Evolutionary conservation across 257 asterid species (phyloP).

Genomic region (Thymus mandschuricus): DNA sequence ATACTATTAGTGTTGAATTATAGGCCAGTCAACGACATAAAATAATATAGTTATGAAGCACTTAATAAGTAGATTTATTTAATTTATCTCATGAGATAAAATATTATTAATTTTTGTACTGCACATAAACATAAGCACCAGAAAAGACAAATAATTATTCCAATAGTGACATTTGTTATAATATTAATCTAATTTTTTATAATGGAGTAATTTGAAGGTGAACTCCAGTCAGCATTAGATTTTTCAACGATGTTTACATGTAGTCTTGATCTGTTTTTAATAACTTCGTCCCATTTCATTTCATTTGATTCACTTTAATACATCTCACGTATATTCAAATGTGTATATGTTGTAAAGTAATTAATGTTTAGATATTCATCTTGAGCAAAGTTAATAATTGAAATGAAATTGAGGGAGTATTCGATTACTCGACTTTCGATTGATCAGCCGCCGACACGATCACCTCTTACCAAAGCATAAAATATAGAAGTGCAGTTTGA

Average conservation of each 20-base stretch:
- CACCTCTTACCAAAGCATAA: too few relatives aligned
- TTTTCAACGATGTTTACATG: background rate
- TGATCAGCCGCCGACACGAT: constrained; percentile 8
- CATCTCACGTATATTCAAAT: too few relatives aligned
- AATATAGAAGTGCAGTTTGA: constrained; percentile 12
- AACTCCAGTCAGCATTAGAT: constrained; percentile 15
- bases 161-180: constrained; percentile 24
- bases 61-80: constrained; percentile 25
- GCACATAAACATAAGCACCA: constrained; percentile 35
- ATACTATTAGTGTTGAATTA: constrained; percentile 31
- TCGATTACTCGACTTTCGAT: background rate
- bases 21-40: constrained; percentile 30
- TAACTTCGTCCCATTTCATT: too few relatives aligned
- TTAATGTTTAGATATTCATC: too few relatives aligned
- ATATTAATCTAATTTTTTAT: constrained; percentile 3
- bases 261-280: too few relatives aligned
- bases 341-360: too few relatives aligned
- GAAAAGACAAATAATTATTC: constrained; percentile 30
- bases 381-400: too few relatives aligned
- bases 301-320: too few relatives aligned
- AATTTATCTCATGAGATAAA: constrained; percentile 17
- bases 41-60: constrained; percentile 23
- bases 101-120: constrained; percentile 21
- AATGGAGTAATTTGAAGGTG: background rate
- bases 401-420: too few relatives aligned